A percentile compares a stretch with the other conserved stretches of the same genome.
phyloP scores from a whole-genome alignment of 768 basidiomycete genomes.

The Naganishia onofrii region DNA sequence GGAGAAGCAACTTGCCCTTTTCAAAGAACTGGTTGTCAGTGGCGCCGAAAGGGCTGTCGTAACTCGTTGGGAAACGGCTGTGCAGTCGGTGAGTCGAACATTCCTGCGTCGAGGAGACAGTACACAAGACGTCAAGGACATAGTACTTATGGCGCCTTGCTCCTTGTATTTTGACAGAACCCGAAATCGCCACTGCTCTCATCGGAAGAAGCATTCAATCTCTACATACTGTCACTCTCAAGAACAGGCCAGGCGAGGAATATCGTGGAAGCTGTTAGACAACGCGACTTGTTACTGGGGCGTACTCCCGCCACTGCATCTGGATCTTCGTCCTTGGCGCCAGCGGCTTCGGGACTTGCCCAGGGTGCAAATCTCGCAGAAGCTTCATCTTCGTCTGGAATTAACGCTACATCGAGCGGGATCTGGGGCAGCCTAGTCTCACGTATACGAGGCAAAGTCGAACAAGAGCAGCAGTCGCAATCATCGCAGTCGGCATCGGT shows the following conservation, averaged over 20 bases:
- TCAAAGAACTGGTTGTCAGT: conserved; percentile 37
- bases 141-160: no score
- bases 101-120: neutral
- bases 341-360: neutral
- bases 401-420: conserved; percentile 2
- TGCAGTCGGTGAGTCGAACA: conserved; percentile 17
- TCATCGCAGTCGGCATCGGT: conserved; percentile 14
- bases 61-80: conserved; percentile 21
- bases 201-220: conserved; percentile 32
- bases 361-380: neutral
- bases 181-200: conserved; percentile 42
- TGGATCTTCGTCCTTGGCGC: neutral
- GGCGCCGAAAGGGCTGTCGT: conserved; percentile 43
- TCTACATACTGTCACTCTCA: conserved; percentile 28
- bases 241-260: conserved; percentile 21
- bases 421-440: neutral
- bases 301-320: neutral
- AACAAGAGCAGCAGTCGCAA: conserved; percentile 6
- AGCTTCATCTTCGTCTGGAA: neutral
- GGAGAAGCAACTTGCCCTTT: conserved; percentile 39
- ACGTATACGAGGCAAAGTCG: conserved; percentile 17
- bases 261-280: conserved; percentile 29
- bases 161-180: conserved; percentile 32
- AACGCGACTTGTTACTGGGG: conserved; percentile 16
- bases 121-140: no score